Percentiles rank a stretch among this genome's conserved stretches.
phyloP scores from a whole-genome alignment of 345 rosid genomes.

The Raphanus sativus region DNA sequence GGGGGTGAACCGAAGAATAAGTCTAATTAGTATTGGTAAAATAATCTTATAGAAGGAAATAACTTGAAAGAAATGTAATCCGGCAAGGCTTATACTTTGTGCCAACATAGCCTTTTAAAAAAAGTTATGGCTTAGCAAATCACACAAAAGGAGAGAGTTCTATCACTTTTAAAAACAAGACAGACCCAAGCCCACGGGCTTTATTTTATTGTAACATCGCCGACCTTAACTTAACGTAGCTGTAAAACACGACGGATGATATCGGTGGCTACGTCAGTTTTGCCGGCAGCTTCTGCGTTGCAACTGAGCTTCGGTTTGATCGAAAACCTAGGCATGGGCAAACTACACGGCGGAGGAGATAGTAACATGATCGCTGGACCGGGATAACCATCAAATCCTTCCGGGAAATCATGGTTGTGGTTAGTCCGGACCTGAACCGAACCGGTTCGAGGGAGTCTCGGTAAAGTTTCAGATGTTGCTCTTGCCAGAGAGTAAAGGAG shows the following conservation, averaged over 20 bases:
- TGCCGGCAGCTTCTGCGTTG: slow-evolving; percentile 53
- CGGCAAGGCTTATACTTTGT: slow-evolving; percentile 23
- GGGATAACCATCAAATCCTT: slow-evolving; percentile 40
- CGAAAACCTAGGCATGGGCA: slow-evolving; percentile 71
- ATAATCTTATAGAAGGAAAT: neutral
- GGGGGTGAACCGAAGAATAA: no score
- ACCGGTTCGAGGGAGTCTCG: slow-evolving; percentile 30
- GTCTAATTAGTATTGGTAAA: neutral
- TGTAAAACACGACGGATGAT: slow-evolving; percentile 64
- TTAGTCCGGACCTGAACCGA: slow-evolving; percentile 31
- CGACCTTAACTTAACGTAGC: slow-evolving; percentile 46
- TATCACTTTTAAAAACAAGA: slow-evolving; percentile 21
- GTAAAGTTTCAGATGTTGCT: neutral
- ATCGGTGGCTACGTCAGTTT: slow-evolving; percentile 58
- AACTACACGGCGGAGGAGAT: slow-evolving; percentile 73
- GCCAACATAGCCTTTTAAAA: slow-evolving; percentile 12
- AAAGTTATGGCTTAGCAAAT: slow-evolving; percentile 27
- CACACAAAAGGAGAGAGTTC: slow-evolving; percentile 36
- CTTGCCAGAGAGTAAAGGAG: slow-evolving; percentile 7
- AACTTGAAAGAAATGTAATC: neutral
- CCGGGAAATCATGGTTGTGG: slow-evolving; percentile 50
- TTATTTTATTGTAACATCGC: slow-evolving; percentile 16
- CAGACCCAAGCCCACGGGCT: slow-evolving; percentile 16
- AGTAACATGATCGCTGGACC: slow-evolving; percentile 42
- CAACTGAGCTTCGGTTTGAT: slow-evolving; percentile 58